Evolutionary conservation across 352 stramenopile genomes (phyloP).

Genomic region (Blastocystis hominis): DNA sequence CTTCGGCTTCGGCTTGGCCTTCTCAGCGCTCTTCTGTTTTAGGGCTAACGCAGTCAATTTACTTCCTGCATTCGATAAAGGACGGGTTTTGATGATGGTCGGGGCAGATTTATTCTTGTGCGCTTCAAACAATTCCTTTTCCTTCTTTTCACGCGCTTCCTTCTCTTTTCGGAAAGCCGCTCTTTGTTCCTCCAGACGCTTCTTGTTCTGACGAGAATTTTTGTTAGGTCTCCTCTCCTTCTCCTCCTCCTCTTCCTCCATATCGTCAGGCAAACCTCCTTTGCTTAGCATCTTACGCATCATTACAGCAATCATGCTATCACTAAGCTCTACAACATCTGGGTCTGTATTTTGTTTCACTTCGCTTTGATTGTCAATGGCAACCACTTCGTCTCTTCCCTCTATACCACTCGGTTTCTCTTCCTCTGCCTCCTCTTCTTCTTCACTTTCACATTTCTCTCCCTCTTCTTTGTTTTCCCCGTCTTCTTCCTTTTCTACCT

Average conservation of each 20-base stretch:
- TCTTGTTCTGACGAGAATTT: slow-evolving; percentile 17
- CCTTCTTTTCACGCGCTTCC: slow-evolving; percentile 4
- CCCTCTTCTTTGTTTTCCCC: neutral
- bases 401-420: neutral
- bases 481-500: neutral
- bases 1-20: neutral
- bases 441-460: neutral
- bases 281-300: slow-evolving; percentile 4
- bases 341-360: neutral
- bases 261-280: neutral
- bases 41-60: neutral
- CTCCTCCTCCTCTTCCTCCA: neutral
- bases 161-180: slow-evolving; percentile 3
- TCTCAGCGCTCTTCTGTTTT: slow-evolving; percentile 2
- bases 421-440: neutral
- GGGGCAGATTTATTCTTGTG: neutral
- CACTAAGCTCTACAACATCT: slow-evolving; percentile 10
- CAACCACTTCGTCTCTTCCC: neutral
- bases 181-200: neutral
- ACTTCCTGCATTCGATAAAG: neutral
- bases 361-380: slow-evolving; percentile 48
- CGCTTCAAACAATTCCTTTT: neutral
- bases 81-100: neutral
- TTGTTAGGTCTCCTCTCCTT: slow-evolving; percentile 25
- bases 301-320: slow-evolving; percentile 14